phyloP scores from a whole-genome alignment of 2,329 filamentous ascomycete species.

The Truncatella angustata region DNA sequence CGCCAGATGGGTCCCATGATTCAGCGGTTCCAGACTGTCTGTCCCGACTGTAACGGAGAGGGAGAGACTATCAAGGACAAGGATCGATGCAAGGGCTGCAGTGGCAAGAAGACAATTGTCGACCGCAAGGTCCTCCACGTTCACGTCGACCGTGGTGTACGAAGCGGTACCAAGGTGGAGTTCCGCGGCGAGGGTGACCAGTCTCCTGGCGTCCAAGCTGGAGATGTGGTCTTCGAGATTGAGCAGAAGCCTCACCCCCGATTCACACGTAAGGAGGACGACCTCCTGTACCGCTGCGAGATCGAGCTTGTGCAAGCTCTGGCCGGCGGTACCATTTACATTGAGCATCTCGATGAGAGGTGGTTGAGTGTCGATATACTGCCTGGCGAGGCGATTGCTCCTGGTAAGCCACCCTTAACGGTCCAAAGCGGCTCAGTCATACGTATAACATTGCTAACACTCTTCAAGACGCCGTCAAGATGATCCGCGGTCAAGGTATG shows the following conservation, averaged over 20 bases:
- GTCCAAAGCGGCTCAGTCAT: too few relatives aligned
- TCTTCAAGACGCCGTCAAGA: constrained; percentile 76
- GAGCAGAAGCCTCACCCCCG: constrained; percentile 97
- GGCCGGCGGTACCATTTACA: constrained; percentile 83
- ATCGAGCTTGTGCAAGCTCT: constrained; percentile 95
- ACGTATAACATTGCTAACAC: constrained; percentile 17
- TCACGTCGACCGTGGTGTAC: constrained; percentile 92
- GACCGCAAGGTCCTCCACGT: constrained; percentile 98
- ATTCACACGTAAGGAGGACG: constrained; percentile 95
- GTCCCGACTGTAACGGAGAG: constrained; percentile 96
- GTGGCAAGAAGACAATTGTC: constrained; percentile 95
- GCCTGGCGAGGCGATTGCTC: constrained; percentile 91
- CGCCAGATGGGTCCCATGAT: constrained; percentile 99
- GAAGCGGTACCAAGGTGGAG: constrained; percentile 92
- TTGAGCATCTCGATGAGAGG: constrained; percentile 96
- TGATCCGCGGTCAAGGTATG: constrained; percentile 96
- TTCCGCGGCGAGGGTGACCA: constrained; percentile 97
- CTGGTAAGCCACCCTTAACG: constrained; percentile 68
- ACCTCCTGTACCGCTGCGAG: constrained; percentile 91
- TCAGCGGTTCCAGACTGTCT: constrained; percentile 98
- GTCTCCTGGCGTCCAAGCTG: constrained; percentile 85
- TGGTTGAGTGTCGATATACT: constrained; percentile 93
- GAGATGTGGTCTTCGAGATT: constrained; percentile 97
- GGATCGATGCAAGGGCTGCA: constrained; percentile 95
- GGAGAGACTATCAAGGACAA: constrained; percentile 96